Evolutionary conservation across 2,329 filamentous ascomycete genomes (phyloP), one percentile per base, ranked within the genome.

Genomic region (Sordariomycetes sp.): DNA sequence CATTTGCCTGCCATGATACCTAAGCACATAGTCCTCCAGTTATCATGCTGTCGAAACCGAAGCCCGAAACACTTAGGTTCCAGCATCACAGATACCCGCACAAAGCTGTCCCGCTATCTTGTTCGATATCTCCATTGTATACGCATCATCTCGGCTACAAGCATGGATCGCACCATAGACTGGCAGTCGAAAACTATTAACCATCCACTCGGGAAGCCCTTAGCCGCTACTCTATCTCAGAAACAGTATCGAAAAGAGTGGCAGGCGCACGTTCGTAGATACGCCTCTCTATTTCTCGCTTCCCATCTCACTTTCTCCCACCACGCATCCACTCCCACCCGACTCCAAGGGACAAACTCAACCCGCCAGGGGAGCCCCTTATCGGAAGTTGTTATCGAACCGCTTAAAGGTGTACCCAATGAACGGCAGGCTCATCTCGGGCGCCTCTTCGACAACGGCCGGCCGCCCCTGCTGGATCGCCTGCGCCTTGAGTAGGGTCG

Each of bases 361-460:
- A 10, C 35, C 25, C 53, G 24, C 35, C 39, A 25, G n/a, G 48
- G 39, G 17, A n/a, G 2, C 15, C 24, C 28, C 35, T 52, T 51
- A 84, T 65, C 81, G 77, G 70, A 82, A 84, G 75, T 84, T 84
- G 72, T 83, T 84, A 70, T 86, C 82, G 65, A 99, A 99, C 61
- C 94, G 89, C 82, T 97, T 99, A 78, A 96, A 99, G 10, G 94
- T 74, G 64, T 74, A 74, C 48, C 72, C 72, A 58, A 74, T 73
- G 60, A 74, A 99, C 2, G 94, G 94, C 73, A 99, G 74, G 73
- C 89, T 95, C 83, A 96, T 91, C 73, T 96, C 92, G 3, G 91
- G 90, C 62, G 90, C 86, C 69, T 95, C 88, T 64, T 92, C 89
- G 15, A 58, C 34, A 12, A 51, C 53, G 34, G 57, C 17, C 24